These are phyloP conservation scores for Blastomyces parvus DNA, from an alignment of 2,329 filamentous ascomycete species.

Conservation along the genomic window DNA sequence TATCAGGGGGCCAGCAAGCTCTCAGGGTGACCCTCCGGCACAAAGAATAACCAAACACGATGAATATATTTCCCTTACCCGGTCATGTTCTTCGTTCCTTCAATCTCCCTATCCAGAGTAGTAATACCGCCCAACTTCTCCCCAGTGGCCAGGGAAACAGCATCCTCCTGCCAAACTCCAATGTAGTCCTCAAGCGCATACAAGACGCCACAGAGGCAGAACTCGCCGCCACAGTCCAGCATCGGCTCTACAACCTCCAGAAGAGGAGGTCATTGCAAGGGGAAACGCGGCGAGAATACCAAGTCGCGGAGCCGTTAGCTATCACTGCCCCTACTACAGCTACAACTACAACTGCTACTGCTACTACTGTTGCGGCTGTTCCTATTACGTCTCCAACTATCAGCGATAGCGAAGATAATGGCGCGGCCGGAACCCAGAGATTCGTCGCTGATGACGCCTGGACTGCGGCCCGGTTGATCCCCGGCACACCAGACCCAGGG, in stretches of 20 bases:
- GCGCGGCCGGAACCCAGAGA: not conserved
- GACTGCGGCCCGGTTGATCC: conserved; percentile 9
- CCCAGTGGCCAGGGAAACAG: conserved; percentile 10
- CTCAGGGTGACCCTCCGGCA: not conserved
- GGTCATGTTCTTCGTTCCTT: conserved; percentile 7
- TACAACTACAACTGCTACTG: not conserved
- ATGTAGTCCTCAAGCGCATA: conserved; percentile 9
- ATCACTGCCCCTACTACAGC: not conserved
- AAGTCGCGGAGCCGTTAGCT: conserved; percentile 8
- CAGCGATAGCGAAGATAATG: not conserved
- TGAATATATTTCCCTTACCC: not conserved
- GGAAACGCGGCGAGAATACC: conserved; percentile 3
- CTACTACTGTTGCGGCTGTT: no score
- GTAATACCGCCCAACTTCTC: conserved; percentile 5
- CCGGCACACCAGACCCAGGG: not conserved
- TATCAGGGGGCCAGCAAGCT: not conserved
- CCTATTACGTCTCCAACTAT: not conserved
- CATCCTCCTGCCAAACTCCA: conserved; percentile 1
- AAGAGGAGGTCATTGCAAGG: not conserved
- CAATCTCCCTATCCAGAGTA: not conserved
- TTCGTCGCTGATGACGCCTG: conserved; percentile 10
- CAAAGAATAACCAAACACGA: not conserved
- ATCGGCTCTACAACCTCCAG: conserved; percentile 1
- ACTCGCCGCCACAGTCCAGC: conserved; percentile 6
- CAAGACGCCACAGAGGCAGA: conserved; percentile 8